A percentile compares a stretch with the other conserved stretches of the same genome.
Evolutionary conservation across 163 green algal species (phyloP).

Genomic region (Chlamydomonas reinhardtii): DNA sequence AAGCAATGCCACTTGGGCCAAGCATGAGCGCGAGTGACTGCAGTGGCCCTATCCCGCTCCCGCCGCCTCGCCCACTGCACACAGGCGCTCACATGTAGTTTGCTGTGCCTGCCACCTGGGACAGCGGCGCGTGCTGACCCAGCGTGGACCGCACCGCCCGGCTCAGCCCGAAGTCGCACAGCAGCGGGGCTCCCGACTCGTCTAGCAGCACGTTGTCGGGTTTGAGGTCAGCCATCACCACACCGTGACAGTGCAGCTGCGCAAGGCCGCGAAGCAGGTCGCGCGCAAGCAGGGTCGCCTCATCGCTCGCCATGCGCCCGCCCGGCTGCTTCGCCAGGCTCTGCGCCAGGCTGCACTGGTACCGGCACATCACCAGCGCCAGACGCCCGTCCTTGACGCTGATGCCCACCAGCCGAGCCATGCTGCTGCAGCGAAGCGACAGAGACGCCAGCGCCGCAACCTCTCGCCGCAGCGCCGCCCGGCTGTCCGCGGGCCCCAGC

Average conservation of each 20-base stretch:
- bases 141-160: constrained; percentile 18
- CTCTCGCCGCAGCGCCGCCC: not conserved
- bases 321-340: constrained; percentile 28
- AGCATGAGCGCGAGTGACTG: not conserved
- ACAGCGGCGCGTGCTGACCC: not conserved
- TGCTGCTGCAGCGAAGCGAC: not conserved
- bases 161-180: constrained; percentile 58
- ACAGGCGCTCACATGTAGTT: constrained; percentile 53
- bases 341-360: constrained; percentile 45
- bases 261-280: constrained; percentile 55
- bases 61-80: too few species aligned
- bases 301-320: not conserved
- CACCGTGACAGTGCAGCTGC: constrained; percentile 47
- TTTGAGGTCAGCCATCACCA: constrained; percentile 58
- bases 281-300: constrained; percentile 17
- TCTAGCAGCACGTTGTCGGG: constrained; percentile 60
- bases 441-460: not conserved
- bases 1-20: too few species aligned
- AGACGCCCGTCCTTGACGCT: not conserved
- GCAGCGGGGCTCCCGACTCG: constrained; percentile 44
- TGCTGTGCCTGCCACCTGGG: constrained; percentile 18
- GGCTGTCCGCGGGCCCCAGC: too few species aligned
- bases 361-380: constrained; percentile 49
- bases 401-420: not conserved
- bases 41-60: not conserved